A percentile compares a stretch with the other conserved stretches of the same genome.
Evolutionary conservation across 441 rosid species (phyloP).

Genomic region (Croton laevigatus): DNA sequence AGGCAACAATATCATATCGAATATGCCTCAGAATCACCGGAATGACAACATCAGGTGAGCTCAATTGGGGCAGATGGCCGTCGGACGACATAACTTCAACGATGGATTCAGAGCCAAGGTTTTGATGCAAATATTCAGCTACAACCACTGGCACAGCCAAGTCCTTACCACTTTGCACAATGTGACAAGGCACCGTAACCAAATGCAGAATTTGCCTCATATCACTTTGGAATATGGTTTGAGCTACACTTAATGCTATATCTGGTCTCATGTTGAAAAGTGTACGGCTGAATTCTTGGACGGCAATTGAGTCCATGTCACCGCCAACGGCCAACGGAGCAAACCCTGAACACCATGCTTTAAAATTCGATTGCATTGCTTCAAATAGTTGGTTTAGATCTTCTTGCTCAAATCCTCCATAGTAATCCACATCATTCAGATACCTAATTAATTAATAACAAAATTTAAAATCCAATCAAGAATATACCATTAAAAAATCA

Average conservation of each 20-base stretch:
- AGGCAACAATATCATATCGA: constrained; percentile 45
- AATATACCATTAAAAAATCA: too few relatives aligned
- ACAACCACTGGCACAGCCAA: constrained; percentile 81
- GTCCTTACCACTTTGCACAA: constrained; percentile 76
- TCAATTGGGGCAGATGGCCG: constrained; percentile 92
- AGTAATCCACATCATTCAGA: constrained; percentile 65
- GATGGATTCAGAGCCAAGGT: constrained; percentile 63
- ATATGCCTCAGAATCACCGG: constrained; percentile 81
- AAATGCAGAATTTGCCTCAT: constrained; percentile 52
- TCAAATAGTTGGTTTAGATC: constrained; percentile 74
- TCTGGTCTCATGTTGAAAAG: constrained; percentile 96
- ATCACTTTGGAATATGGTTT: constrained; percentile 75
- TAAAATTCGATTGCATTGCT: constrained; percentile 74
- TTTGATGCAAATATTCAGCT: constrained; percentile 67
- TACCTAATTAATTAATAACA: constrained; percentile 16
- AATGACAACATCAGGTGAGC: constrained; percentile 75
- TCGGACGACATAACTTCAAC: constrained; percentile 82
- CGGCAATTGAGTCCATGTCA: constrained; percentile 82
- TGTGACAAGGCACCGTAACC: constrained; percentile 79
- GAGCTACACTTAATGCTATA: constrained; percentile 71
- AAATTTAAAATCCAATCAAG: too few relatives aligned
- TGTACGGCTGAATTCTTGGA: constrained; percentile 92
- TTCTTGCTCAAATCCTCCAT: constrained; percentile 83
- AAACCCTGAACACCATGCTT: constrained; percentile 85
- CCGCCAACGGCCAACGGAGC: constrained; percentile 87